Base-by-base conservation (phyloP, 352 stramenopile species). In the Phytophthora fragariaefolia region DNA sequence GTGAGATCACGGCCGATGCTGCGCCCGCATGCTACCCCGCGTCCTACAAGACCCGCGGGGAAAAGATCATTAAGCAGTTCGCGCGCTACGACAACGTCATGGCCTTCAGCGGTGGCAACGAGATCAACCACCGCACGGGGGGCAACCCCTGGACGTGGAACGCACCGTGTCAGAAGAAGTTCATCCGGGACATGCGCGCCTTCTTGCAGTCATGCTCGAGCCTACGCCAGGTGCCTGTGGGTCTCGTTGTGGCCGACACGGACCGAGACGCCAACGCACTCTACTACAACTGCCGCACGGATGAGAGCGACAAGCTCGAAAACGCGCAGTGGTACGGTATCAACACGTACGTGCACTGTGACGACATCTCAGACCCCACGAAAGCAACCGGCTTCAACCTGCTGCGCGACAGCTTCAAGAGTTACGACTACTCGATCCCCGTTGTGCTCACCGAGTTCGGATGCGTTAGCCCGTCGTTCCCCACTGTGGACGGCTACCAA, bases 91-190 rank as follows among this genome's bases (percentile, higher is more conserved):
- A 83, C 71, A 97, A 97, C 61, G 80, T 91, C 8, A 63, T 97
- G 30, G 83, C 66, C n/a, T 92, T 92, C 64, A 88, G 77, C 22
- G 83, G 70, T 10, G 87, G 86, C 40, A 96, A 96, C 67, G 88
- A 96, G 71, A 80, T 94, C 34, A 95, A 93, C 72, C 77, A 95
- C 66, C 76, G 74, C 64, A 81, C 78, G 4, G 60, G 54, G 23
- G 79, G 73, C 17, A 79, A 82, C 15, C 51, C 59, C 1, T 69
- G 76, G 52, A 69, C 82, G 28, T 79, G 66, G 64, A 94, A 96
- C 68, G 84, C 82, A 24, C 79, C 90, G 28, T 97, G 90, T 66
- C 87, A 96, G 56, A 97, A 96, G 63, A 97, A 95, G 65, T 95
- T 96, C 63, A 72, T 97, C 36, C 76, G 80, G 0, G 90, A 96